Evolutionary conservation across 495 filamentous ascomycete species (phyloP).

Genomic region (Penicillium malachiteum): DNA sequence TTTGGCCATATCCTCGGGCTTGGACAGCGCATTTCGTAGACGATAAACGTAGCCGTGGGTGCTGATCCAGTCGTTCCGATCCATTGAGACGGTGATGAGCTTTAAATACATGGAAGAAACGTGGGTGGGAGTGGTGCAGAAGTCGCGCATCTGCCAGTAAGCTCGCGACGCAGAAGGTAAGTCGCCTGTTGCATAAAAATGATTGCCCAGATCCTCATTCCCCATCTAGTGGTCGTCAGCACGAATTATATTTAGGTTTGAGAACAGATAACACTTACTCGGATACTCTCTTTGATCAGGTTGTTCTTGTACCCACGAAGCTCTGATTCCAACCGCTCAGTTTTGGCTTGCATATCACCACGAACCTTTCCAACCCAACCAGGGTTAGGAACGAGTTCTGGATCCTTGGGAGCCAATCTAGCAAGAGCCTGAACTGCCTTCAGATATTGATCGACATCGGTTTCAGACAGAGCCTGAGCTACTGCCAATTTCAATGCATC

Average conservation of each 20-base stretch:
- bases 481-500: slow-evolving; percentile 82
- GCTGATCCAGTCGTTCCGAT: slow-evolving; percentile 65
- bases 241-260: background rate
- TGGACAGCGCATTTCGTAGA: slow-evolving; percentile 54
- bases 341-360: slow-evolving; percentile 62
- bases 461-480: slow-evolving; percentile 71
- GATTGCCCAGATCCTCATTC: slow-evolving; percentile 70
- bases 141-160: slow-evolving; percentile 72
- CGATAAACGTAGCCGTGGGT: slow-evolving; percentile 69
- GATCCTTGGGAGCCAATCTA: slow-evolving; percentile 63
- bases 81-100: slow-evolving; percentile 63
- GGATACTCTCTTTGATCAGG: slow-evolving; percentile 93
- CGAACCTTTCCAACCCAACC: slow-evolving; percentile 67
- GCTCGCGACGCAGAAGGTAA: slow-evolving; percentile 60
- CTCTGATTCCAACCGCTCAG: slow-evolving; percentile 73
- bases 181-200: slow-evolving; percentile 66
- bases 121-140: slow-evolving; percentile 68
- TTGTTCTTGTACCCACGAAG: slow-evolving; percentile 96
- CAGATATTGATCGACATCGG: slow-evolving; percentile 69
- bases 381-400: slow-evolving; percentile 63
- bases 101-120: slow-evolving; percentile 69
- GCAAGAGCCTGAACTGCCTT: slow-evolving; percentile 63
- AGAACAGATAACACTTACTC: slow-evolving; percentile 53
- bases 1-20: slow-evolving; percentile 62
- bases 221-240: slow-evolving; percentile 57